Evolutionary conservation across 345 rosid genomes (phyloP).

Genomic region (Ceriops zippeliana): DNA sequence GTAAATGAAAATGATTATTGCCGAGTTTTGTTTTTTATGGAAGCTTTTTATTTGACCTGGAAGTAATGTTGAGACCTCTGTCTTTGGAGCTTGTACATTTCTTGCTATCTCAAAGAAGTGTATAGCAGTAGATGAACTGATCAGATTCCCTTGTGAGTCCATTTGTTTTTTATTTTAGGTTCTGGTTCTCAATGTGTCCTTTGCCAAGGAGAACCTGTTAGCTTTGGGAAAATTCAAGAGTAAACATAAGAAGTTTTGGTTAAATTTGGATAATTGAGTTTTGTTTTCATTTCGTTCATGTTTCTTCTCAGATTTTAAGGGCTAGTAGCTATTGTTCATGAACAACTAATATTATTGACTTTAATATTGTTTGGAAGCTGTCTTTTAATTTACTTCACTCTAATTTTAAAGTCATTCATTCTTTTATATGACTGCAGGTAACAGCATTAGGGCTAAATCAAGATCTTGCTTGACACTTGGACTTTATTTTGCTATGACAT

Average conservation of each 20-base stretch:
- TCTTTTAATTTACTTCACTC: no score
- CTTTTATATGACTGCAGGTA: no score
- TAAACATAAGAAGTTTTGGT: not conserved
- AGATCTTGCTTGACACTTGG: not conserved
- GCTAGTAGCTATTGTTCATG: no score
- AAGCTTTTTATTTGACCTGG: constrained; percentile 5
- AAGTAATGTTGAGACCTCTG: constrained; percentile 4
- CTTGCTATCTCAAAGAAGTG: not conserved
- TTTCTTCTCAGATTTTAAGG: not conserved
- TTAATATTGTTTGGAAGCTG: no score
- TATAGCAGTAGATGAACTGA: not conserved
- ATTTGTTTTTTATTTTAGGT: not conserved
- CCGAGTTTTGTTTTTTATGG: not conserved
- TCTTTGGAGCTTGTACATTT: not conserved
- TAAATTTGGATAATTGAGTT: not conserved
- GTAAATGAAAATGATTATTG: not conserved
- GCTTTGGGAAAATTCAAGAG: constrained; percentile 1
- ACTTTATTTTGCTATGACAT: constrained; percentile 11
- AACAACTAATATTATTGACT: no score
- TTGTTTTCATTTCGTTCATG: not conserved
- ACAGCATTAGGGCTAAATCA: no score
- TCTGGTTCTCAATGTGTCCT: not conserved
- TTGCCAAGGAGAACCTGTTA: not conserved
- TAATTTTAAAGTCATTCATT: no score
- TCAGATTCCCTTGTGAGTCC: not conserved